phyloP scores from a whole-genome alignment of 495 filamentous ascomycete genomes.

The Lasiosphaeria miniovina region DNA sequence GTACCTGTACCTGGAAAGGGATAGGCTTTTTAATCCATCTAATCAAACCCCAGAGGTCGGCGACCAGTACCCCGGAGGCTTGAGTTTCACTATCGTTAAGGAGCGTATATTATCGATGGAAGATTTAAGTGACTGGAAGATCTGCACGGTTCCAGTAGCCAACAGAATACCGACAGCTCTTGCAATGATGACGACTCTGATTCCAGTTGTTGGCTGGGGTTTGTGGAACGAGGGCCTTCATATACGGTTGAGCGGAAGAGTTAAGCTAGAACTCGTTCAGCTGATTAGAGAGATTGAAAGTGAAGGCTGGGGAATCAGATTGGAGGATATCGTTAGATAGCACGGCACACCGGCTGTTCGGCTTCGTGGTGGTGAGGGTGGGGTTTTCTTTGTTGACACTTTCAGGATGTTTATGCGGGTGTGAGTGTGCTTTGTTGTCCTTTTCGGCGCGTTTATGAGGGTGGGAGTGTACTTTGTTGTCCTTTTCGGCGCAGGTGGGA shows the following conservation, averaged over 20 bases:
- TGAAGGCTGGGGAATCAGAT: neutral
- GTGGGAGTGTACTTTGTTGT: too few relatives aligned
- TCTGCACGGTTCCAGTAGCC: neutral
- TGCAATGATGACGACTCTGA: neutral
- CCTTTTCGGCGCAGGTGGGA: too few relatives aligned
- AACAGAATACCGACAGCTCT: neutral
- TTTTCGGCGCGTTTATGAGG: too few relatives aligned
- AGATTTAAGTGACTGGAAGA: neutral
- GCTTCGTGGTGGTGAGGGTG: too few relatives aligned
- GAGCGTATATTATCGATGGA: neutral
- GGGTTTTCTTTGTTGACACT: too few relatives aligned
- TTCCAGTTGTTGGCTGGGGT: neutral
- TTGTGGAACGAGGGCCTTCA: neutral
- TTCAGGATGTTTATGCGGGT: too few relatives aligned
- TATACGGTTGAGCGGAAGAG: neutral
- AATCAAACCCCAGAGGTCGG: neutral
- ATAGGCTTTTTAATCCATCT: neutral
- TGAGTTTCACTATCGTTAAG: neutral
- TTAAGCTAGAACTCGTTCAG: neutral
- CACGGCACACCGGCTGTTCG: too few relatives aligned
- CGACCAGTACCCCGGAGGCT: neutral
- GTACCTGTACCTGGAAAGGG: neutral
- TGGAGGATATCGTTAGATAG: neutral
- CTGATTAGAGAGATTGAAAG: conserved; percentile 1
- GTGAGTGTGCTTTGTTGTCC: too few relatives aligned